Evolutionary conservation across 106 monocot species (phyloP), one percentile per base, ranked within the genome.

Genomic region (Dioscorea zingiberensis): DNA sequence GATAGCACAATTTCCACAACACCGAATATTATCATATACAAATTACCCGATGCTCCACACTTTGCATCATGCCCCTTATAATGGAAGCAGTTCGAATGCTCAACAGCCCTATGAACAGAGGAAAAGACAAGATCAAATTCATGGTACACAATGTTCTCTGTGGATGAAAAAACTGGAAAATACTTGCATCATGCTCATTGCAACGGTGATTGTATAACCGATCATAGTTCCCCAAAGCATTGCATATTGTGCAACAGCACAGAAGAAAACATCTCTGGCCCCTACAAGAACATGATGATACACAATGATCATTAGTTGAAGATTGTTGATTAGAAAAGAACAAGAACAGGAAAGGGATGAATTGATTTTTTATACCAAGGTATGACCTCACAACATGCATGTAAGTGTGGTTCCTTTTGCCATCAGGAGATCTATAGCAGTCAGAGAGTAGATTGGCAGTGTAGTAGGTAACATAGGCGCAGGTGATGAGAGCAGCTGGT

Each of bases 161-260:
- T 13, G 13, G 15, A 51, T 51, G 51, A 16, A 44, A 28, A 19
- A 9, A 28, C n/a, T 11, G 27, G n/a, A 44, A 38, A 15, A 47
- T 58, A 78, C 89, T 53, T 63, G 84, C 85, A 83, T 80, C 85
- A 91, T 78, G 70, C 91, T 91, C 32, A 69, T 73, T 25, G 69
- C 73, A 12, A 83, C 83, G 17, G 91, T 86, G 30, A 91, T 78
- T 23, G 82, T 84, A 73, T 91, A 91, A 63, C 86, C 91, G 0
- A 91, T 81, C 78, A 86, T 64, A 24, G 83, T 81, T 14, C 91
- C 91, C 86, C 83, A 91, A 2, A 91, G 62, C 25, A 78, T 86
- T 3, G 78, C 76, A 54, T 84, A 75, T 56, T 91, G 91, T 0
- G 86, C 86, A 57, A 86, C 25, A 17, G 72, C 86, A 69, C 91